Conservation (phyloP, 768 basidiomycete genomes). For the Hebeloma cylindrosporum region DNA sequence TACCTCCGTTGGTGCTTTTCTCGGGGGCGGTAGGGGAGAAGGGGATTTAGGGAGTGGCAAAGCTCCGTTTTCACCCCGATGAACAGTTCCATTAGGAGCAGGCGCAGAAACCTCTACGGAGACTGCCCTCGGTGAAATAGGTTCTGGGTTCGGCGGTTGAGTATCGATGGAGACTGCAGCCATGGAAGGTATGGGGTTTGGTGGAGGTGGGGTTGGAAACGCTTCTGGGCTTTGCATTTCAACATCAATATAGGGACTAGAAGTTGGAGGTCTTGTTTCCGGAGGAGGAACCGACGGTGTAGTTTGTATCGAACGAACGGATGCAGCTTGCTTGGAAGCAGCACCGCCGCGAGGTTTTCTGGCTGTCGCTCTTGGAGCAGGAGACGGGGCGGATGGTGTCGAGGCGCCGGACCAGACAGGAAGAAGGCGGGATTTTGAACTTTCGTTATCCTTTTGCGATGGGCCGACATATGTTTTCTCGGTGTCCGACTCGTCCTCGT, state of each 20-base stretch:
- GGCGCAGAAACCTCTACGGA: neutral
- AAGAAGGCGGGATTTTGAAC: constrained; percentile 34
- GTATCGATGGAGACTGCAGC: constrained; percentile 1
- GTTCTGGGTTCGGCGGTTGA: too few relatives aligned
- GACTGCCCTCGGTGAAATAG: too few relatives aligned
- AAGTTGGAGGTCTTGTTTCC: constrained; percentile 6
- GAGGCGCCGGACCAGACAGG: constrained; percentile 27
- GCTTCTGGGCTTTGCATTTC: constrained; percentile 19
- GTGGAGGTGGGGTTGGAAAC: constrained; percentile 1
- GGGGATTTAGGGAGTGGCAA: too few relatives aligned
- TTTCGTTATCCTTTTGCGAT: constrained; percentile 30
- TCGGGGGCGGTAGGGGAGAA: too few relatives aligned
- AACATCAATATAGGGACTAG: constrained; percentile 15
- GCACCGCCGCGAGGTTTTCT: constrained; percentile 26
- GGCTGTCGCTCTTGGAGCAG: constrained; percentile 20
- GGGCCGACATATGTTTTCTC: constrained; percentile 13
- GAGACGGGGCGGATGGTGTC: constrained; percentile 22
- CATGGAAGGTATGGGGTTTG: neutral
- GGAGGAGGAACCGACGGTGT: constrained; percentile 6
- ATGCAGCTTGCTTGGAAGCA: constrained; percentile 17
- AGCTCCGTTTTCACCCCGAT: too few relatives aligned
- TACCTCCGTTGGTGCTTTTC: too few relatives aligned
- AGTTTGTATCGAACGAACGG: neutral
- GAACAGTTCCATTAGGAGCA: too few relatives aligned
- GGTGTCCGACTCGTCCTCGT: constrained; percentile 23